Base-by-base conservation (phyloP, 148 eudicot genomes). In the Rhododendron ovatum region DNA sequence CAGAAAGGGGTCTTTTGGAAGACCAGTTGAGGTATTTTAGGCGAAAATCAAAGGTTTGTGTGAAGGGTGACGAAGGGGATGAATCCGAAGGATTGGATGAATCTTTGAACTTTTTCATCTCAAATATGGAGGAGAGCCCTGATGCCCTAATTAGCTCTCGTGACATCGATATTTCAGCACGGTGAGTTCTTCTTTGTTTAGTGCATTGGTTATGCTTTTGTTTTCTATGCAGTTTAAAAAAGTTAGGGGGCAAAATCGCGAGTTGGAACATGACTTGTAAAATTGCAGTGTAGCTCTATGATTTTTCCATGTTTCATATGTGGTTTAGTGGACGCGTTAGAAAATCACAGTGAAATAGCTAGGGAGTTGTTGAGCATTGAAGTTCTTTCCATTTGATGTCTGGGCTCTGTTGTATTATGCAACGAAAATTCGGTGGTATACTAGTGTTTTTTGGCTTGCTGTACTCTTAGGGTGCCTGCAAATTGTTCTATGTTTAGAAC, bases 1-100 rank as follows among this genome's bases (percentile, higher is more conserved):
- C 91, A 7, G 95, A 93, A 61, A 90, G 92, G 86, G 86, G 90
- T 81, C 43, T 88, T 45, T 82, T 94, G 86, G 94, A 92, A 88
- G 93, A 93, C 77, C 91, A 94, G 47, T 79, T 93, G 90, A 90
- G 92, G 87, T 69, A 86, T 63, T 90, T 89, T 81, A 90, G 87
- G 87, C 85, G 83, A 85, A 95, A 89, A 59, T 71, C 90, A 86
- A 88, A 81, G 88, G 7, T 79, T 9, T 83, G 82, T 43, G 17
- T 84, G 55, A 88, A 91, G 85, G 90, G 83, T 87, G 92, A 88
- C 78, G 94, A 90, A 14, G 87, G 85, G 84, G 93, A 91, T 82
- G 81, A 89, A 84, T 84, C 59, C 37, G 89, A 90, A 69, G 63
- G 78, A 73, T 77, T 82, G 84, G 90, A 83, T 85, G 90, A 80